phyloP scores from a whole-genome alignment of 176 grass and related monocot genomes.

The Guadua angustifolia region DNA sequence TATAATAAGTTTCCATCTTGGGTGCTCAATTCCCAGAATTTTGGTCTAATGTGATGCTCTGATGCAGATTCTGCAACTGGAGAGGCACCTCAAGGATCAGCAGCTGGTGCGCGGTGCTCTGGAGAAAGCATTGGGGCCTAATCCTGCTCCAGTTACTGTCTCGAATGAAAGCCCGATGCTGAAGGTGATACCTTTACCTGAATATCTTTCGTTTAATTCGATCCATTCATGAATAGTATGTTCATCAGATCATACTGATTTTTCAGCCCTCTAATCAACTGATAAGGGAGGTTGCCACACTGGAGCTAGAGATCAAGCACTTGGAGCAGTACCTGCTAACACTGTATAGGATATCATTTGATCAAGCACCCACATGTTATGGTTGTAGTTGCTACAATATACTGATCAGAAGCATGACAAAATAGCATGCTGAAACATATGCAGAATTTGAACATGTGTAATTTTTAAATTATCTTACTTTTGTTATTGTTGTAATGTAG shows the following conservation, averaged over 20 bases:
- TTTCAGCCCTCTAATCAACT: slow-evolving; percentile 84
- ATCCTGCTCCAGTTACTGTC: slow-evolving; percentile 49
- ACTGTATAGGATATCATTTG: slow-evolving; percentile 88
- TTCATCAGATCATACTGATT: slow-evolving; percentile 27
- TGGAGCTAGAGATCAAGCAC: slow-evolving; percentile 94
- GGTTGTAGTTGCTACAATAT: neutral
- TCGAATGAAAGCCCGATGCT: slow-evolving; percentile 60
- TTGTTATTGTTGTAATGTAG: neutral
- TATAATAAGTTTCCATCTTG: neutral
- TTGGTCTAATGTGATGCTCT: slow-evolving; percentile 1
- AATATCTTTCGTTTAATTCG: neutral
- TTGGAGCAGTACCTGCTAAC: slow-evolving; percentile 84
- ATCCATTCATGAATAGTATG: neutral
- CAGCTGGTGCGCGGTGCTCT: slow-evolving; percentile 67
- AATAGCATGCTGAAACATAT: neutral
- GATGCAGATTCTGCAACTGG: slow-evolving; percentile 77
- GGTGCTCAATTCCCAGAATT: neutral
- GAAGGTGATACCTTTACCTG: slow-evolving; percentile 53
- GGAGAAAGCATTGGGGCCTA: slow-evolving; percentile 80
- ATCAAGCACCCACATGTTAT: slow-evolving; percentile 24
- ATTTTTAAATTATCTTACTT: neutral
- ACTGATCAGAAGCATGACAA: neutral
- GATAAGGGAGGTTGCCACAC: slow-evolving; percentile 79
- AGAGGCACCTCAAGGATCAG: slow-evolving; percentile 79
- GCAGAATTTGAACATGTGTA: neutral